Evolutionary conservation across 169 alveolate genomes (phyloP).

Genomic region (Plasmodium knowlesi): DNA sequence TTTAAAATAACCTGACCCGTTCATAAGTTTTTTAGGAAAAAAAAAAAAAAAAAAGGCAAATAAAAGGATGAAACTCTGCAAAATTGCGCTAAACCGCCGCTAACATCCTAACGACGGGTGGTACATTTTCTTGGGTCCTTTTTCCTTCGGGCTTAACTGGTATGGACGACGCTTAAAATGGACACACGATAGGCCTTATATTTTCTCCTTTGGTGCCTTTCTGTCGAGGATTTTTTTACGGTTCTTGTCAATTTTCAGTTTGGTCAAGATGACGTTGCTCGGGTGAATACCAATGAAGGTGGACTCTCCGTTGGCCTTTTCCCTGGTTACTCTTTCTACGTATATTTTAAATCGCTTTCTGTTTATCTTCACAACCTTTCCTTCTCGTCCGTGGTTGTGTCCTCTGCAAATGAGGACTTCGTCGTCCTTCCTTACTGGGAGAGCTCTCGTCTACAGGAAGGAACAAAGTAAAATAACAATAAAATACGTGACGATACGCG

Average conservation of each 20-base stretch:
- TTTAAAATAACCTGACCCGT: neutral
- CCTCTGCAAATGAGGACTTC: conserved; percentile 98
- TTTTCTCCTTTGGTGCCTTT: conserved; percentile 84
- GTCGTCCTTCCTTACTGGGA: conserved; percentile 99
- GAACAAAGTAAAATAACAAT: neutral
- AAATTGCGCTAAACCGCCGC: neutral
- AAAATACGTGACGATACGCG: neutral
- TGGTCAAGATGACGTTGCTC: conserved; percentile 96
- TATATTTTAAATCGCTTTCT: conserved; percentile 97
- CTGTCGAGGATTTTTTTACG: conserved; percentile 94
- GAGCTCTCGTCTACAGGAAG: conserved; percentile 89
- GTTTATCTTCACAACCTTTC: conserved; percentile 97
- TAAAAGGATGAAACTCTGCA: neutral
- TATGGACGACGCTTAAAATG: neutral
- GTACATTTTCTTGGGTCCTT: neutral
- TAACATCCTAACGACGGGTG: neutral
- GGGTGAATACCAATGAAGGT: conserved; percentile 96
- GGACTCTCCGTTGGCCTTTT: conserved; percentile 94
- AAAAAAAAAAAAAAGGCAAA: neutral
- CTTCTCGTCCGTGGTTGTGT: conserved; percentile 96
- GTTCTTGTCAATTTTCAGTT: conserved; percentile 94
- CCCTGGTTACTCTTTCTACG: conserved; percentile 97
- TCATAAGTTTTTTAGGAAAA: neutral
- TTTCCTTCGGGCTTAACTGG: neutral
- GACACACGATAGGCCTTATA: neutral